Base-by-base conservation (phyloP, 2,329 filamentous ascomycete genomes). In the Helotiales sp. region DNA sequence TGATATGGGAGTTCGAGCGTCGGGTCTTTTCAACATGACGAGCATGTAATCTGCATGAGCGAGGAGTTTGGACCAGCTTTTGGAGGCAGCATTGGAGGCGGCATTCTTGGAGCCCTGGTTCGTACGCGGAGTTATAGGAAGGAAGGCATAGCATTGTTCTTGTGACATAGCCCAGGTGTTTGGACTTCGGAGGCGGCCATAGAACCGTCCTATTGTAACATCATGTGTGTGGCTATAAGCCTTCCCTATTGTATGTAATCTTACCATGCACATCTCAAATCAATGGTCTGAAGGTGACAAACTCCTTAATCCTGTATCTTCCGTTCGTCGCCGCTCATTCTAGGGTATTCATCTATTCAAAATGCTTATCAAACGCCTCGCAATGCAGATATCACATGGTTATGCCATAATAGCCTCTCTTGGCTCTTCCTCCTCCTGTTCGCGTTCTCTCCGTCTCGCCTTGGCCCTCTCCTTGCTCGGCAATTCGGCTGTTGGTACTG, bases 341-440 rank as follows among this genome's bases (percentile, higher is more conserved):
- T 57, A 58, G 64, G 64, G 64, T 67, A 66, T 67, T 59, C n/a
- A 52, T 58, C 53, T 24, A 17, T 48, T 29, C 54, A 30, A 22
- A 55, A 22, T 52, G 17, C 42, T 34, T 31, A 58, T 47, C 55
- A 54, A 68, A 70, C 69, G 61, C 69, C 67, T 56, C 25, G 51
- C 60, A 69, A 69, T 70, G 63, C 67, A 52, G 19, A 17, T 17
- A 48, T 17, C 19, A 31, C 38, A 47, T 8, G 6, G 17, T 52
- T 63, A 72, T 42, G 69, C 70, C 55, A 70, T 55, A 64, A 72
- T 71, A 40, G 66, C 67, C 33, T 63, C 63, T 53, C 62, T 56
- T 40, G 59, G 59, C 42, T 68, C 55, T 42, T 67, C 63, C 13
- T 31, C 40, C 48, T 66, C 57, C 19, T 51, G 48, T 52, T 69